phyloP scores from a whole-genome alignment of 345 rosid genomes.

The Rhizophora apiculata region DNA sequence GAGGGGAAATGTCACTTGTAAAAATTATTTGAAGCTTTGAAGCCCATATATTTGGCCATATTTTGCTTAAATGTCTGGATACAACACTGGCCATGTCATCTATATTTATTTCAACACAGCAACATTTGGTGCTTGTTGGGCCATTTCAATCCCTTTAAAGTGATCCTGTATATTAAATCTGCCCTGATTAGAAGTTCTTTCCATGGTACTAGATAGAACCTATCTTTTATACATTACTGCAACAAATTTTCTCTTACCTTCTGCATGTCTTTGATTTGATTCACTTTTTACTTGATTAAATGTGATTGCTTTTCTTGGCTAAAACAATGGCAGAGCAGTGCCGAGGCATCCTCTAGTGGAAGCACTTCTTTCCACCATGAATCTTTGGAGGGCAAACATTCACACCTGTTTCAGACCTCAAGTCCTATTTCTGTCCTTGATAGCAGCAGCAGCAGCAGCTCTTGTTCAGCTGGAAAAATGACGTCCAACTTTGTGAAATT shows the following conservation, averaged over 20 bases:
- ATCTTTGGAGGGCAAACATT: constrained; percentile 41
- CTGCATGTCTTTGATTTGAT: not conserved
- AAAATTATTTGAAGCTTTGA: not conserved
- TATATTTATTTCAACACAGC: not conserved
- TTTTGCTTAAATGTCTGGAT: not conserved
- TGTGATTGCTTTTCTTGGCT: constrained; percentile 31
- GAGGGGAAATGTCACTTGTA: not conserved
- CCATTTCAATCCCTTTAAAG: too few relatives aligned
- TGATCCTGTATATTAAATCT: too few relatives aligned
- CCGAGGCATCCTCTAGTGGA: constrained; percentile 39
- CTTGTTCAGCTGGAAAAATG: constrained; percentile 44
- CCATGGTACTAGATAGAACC: too few relatives aligned
- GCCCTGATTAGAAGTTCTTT: too few relatives aligned
- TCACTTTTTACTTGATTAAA: constrained; percentile 24
- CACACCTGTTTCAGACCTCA: constrained; percentile 43
- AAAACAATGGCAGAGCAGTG: constrained; percentile 27
- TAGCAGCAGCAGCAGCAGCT: constrained; percentile 41
- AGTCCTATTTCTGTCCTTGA: constrained; percentile 80
- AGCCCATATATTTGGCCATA: not conserved
- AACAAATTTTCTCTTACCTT: too few relatives aligned
- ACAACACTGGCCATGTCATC: not conserved
- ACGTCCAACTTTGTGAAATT: constrained; percentile 27
- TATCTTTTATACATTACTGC: too few relatives aligned
- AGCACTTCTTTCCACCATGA: constrained; percentile 23
- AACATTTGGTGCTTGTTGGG: not conserved